Evolutionary conservation across 148 eudicot species (phyloP).

Genomic region (Simmondsia chinensis): DNA sequence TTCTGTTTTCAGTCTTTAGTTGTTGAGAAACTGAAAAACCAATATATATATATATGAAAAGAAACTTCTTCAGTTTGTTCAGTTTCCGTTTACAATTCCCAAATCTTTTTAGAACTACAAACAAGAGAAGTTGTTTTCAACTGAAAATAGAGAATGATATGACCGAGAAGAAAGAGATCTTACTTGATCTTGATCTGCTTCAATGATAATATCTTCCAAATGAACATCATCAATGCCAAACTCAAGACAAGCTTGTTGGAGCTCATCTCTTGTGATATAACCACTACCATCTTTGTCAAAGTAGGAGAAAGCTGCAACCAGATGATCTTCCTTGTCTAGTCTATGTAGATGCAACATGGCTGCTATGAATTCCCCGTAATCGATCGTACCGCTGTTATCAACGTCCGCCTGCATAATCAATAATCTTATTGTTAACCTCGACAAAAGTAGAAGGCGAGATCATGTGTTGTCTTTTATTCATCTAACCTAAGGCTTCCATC

Average conservation of each 20-base stretch:
- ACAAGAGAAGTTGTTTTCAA: no score
- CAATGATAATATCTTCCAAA: constrained; percentile 66
- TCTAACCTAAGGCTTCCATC: no score
- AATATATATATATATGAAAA: no score
- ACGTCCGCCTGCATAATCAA: constrained; percentile 67
- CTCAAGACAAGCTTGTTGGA: constrained; percentile 81
- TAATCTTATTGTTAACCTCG: not conserved
- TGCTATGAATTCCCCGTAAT: constrained; percentile 77
- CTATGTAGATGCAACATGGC: constrained; percentile 80
- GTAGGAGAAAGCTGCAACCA: constrained; percentile 71
- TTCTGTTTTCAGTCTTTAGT: no score
- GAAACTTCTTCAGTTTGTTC: no score
- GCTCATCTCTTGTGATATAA: constrained; percentile 74
- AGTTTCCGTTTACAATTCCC: no score
- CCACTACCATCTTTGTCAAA: constrained; percentile 98
- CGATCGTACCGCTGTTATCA: constrained; percentile 72
- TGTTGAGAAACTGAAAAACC: no score
- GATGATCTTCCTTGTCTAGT: constrained; percentile 75
- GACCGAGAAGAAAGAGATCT: constrained; percentile 1
- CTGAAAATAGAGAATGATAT: no score
- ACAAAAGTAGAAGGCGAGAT: not conserved
- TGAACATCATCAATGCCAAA: constrained; percentile 48
- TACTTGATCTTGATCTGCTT: constrained; percentile 80
- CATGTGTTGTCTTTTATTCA: not conserved
- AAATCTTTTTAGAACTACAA: no score